These are phyloP conservation scores for Castanea mollissima DNA, from an alignment of 306 rosid species.

Conservation along the genomic window DNA sequence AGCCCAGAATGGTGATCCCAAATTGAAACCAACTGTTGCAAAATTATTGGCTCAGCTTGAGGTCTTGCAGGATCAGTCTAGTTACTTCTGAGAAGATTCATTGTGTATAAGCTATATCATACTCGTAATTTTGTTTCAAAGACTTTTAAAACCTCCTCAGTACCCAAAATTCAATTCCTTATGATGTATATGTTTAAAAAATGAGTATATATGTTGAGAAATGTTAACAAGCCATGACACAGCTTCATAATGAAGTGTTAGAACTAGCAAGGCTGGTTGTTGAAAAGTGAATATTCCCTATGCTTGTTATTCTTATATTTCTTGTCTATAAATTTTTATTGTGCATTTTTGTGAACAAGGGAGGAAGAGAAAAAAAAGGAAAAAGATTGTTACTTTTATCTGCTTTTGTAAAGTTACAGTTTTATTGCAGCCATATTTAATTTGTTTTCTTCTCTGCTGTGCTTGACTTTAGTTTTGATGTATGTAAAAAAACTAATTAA, in stretches of 20 bases:
- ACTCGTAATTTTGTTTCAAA: neutral
- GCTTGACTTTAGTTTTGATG: too few species aligned
- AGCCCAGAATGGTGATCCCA: slow-evolving; percentile 66
- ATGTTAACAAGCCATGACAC: neutral
- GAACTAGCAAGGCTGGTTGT: neutral
- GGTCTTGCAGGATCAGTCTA: slow-evolving; percentile 66
- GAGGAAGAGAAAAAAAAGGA: too few species aligned
- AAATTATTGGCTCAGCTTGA: slow-evolving; percentile 73
- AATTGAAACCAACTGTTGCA: slow-evolving; percentile 67
- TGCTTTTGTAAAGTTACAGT: too few species aligned
- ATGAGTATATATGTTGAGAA: neutral
- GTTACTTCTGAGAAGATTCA: slow-evolving; percentile 56
- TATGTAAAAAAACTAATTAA: too few species aligned
- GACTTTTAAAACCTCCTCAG: neutral
- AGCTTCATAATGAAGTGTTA: neutral
- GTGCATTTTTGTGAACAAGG: too few species aligned
- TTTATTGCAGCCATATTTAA: too few species aligned
- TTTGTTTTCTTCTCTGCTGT: too few species aligned
- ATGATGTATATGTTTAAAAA: neutral
- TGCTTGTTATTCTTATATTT: neutral
- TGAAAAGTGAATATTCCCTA: neutral
- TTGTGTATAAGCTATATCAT: slow-evolving; percentile 12
- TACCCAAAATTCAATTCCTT: neutral
- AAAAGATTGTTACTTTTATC: too few species aligned
- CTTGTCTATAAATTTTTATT: neutral